These are phyloP conservation scores for Heracleum sosnowskyi DNA, from an alignment of 129 eudicot genomes.

Conservation along the genomic window DNA sequence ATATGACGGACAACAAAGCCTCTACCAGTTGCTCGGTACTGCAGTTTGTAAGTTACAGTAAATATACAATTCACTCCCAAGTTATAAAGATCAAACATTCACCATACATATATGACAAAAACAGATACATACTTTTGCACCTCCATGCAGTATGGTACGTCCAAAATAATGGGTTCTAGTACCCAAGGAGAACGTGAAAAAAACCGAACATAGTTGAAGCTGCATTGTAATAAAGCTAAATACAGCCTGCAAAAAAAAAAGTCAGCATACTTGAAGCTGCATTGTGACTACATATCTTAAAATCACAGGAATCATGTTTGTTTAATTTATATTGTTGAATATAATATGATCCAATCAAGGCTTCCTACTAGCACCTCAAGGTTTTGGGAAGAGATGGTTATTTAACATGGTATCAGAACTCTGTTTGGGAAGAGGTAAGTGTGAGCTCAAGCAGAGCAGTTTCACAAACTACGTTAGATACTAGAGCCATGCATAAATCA, in stretches of 20 bases:
- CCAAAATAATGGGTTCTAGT: slow-evolving; percentile 99
- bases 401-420: not conserved
- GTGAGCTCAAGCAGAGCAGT: too few relatives aligned
- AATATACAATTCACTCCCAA: slow-evolving; percentile 4
- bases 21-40: slow-evolving; percentile 98
- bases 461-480: not conserved
- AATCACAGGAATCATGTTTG: not conserved
- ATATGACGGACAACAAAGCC: slow-evolving; percentile 98
- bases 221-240: slow-evolving; percentile 96
- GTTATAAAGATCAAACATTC: slow-evolving; percentile 4
- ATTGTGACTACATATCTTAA: not conserved
- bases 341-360: not conserved
- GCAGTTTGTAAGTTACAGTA: slow-evolving; percentile 14
- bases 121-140: slow-evolving; percentile 73
- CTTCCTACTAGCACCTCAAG: not conserved
- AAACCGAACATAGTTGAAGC: slow-evolving; percentile 93
- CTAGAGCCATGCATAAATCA: not conserved
- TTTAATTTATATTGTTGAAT: not conserved
- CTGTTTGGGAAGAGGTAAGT: not conserved
- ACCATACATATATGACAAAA: not conserved
- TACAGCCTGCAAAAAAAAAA: slow-evolving; percentile 58
- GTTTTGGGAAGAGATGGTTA: not conserved
- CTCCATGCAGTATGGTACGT: slow-evolving; percentile 93
- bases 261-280: not conserved
- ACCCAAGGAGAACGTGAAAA: slow-evolving; percentile 94